A percentile compares a stretch with the other conserved stretches of the same genome.
Conservation (phyloP, 768 basidiomycete species). For the Termitomyces sp. region DNA sequence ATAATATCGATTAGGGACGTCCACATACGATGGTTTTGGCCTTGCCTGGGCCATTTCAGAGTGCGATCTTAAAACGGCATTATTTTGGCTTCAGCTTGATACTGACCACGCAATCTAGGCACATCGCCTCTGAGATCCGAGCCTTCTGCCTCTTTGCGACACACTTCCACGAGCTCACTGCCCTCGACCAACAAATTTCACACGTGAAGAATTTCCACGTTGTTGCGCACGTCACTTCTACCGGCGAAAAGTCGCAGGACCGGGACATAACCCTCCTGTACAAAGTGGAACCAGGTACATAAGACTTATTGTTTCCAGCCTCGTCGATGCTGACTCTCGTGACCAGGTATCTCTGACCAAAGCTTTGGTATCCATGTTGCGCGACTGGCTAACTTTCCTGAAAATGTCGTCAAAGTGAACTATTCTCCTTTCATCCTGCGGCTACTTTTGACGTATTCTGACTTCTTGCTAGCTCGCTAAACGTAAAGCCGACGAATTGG, state of each 20-base stretch:
- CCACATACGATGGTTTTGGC: constrained; percentile 96
- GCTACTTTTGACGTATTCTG: not conserved
- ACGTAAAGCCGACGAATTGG: constrained; percentile 86
- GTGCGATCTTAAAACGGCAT: constrained; percentile 36
- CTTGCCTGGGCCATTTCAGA: constrained; percentile 99
- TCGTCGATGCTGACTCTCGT: not conserved
- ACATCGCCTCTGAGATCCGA: constrained; percentile 88
- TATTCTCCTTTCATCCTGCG: not conserved
- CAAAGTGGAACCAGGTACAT: constrained; percentile 85
- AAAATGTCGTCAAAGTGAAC: constrained; percentile 83
- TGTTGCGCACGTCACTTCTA: constrained; percentile 84
- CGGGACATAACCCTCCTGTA: constrained; percentile 90
- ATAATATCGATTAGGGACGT: constrained; percentile 57
- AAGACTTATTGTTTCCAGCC: not conserved
- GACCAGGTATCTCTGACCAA: constrained; percentile 83
- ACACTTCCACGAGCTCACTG: constrained; percentile 96
- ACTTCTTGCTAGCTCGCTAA: constrained; percentile 62
- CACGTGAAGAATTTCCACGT: constrained; percentile 96
- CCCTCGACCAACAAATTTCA: constrained; percentile 76
- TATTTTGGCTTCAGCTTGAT: not conserved
- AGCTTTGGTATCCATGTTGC: constrained; percentile 99
- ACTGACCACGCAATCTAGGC: constrained; percentile 36
- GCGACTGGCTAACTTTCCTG: constrained; percentile 94
- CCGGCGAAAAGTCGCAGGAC: constrained; percentile 58
- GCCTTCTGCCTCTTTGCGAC: constrained; percentile 97